Conservation (phyloP, 1,139 yeast genomes). For the Hyphopichia pseudoburtonii region DNA sequence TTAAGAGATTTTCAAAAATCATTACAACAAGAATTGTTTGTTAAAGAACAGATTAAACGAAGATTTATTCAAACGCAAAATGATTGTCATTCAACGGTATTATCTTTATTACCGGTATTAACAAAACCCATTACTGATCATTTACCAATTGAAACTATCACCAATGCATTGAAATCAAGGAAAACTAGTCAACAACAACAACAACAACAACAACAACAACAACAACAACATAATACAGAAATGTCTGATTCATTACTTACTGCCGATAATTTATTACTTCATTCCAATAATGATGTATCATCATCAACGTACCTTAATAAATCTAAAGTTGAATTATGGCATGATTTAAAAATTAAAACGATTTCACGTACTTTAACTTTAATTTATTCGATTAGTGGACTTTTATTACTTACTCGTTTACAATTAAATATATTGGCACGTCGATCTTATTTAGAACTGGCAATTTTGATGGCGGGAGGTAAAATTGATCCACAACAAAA, state of each 20-base stretch:
- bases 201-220: constrained; percentile 13
- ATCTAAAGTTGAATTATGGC: constrained; percentile 82
- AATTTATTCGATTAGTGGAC: constrained; percentile 65
- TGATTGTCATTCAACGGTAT: constrained; percentile 82
- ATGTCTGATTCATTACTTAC: constrained; percentile 34
- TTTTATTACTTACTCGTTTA: constrained; percentile 74
- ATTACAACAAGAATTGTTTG: constrained; percentile 70
- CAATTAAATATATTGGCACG: constrained; percentile 89
- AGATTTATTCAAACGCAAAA: constrained; percentile 89
- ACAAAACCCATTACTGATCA: constrained; percentile 61
- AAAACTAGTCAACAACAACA: constrained; percentile 31
- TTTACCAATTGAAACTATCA: constrained; percentile 72
- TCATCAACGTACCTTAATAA: constrained; percentile 35
- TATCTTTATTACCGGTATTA: constrained; percentile 80
- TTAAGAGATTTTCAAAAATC: constrained; percentile 67
- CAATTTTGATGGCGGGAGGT: constrained; percentile 62
- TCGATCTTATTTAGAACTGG: constrained; percentile 77
- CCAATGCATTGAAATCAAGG: constrained; percentile 67
- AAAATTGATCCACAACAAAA: constrained; percentile 20
- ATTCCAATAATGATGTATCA: constrained; percentile 21
- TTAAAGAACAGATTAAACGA: constrained; percentile 72
- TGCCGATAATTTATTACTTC: constrained; percentile 40
- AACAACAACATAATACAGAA: constrained; percentile 13
- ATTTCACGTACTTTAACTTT: constrained; percentile 73
- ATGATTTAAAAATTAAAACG: constrained; percentile 72